These are phyloP conservation scores for Bipolaris oryzae DNA, from an alignment of 2,329 filamentous ascomycete genomes.

Conservation along the genomic window DNA sequence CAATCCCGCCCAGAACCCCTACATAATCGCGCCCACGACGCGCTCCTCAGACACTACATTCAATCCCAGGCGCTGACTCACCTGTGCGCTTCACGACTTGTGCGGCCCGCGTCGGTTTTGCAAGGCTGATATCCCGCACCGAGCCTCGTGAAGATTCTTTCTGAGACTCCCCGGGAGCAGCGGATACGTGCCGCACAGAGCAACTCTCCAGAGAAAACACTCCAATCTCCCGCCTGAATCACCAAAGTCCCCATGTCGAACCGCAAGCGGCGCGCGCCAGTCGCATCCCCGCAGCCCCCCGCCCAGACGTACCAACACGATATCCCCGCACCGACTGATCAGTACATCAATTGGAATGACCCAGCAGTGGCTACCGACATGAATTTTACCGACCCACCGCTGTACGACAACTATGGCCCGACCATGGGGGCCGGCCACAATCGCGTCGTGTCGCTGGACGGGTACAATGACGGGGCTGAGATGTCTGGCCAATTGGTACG, in stretches of 20 bases:
- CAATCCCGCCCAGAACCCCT: conserved; percentile 16
- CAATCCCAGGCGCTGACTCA: background rate
- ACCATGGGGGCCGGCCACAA: conserved; percentile 31
- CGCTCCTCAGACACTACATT: background rate
- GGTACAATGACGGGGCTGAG: conserved; percentile 32
- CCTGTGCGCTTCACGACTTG: conserved; percentile 2
- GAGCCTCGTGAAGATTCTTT: conserved; percentile 9
- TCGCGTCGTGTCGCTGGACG: conserved; percentile 43
- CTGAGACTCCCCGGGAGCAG: background rate
- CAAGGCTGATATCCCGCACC: conserved; percentile 9
- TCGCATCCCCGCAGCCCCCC: conserved; percentile 68
- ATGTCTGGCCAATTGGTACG: conserved; percentile 54
- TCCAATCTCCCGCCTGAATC: background rate
- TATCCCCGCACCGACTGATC: conserved; percentile 46
- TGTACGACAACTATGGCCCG: conserved; percentile 42
- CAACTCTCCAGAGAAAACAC: background rate
- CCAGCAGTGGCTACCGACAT: conserved; percentile 32
- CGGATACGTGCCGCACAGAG: conserved; percentile 13
- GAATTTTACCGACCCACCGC: conserved; percentile 45
- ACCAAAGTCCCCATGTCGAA: conserved; percentile 34
- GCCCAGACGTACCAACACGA: conserved; percentile 57
- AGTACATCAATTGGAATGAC: conserved; percentile 48
- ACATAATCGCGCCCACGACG: conserved; percentile 18
- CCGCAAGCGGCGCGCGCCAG: conserved; percentile 77
- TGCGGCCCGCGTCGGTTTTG: conserved; percentile 3